Evolutionary conservation across 139 green algal genomes (phyloP), one percentile per base, ranked within the genome.

Genomic region (Chlamydomonas sp.): DNA sequence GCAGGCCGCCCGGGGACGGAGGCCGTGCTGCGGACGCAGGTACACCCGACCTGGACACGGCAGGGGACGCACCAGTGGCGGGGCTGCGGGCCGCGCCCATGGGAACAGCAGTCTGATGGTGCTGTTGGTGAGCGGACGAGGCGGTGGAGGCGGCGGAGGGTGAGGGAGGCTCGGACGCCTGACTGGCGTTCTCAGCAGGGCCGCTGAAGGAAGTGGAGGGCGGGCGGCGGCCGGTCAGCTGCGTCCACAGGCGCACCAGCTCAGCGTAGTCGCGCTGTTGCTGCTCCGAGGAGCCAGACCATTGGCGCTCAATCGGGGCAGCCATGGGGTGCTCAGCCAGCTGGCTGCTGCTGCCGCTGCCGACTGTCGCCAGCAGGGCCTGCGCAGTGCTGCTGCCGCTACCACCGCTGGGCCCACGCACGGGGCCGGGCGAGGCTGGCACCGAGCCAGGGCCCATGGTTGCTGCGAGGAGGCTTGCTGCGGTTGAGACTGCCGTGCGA

Each of bases 261-360:
- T 87, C 83, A 5, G 72, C 74, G 59, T 81, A 87, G 61, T 87
- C 83, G 1, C 61, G 82, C 71, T 87, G 81, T 18, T 86, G 80
- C 68, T 86, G 83, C 67, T 79, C n/a, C 83, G 74, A 49, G 7
- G 74, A 9, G 49, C 10, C 61, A 5, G 81, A 86, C 69, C 81
- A 86, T 4, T 74, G 12, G 0, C 73, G 83, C 2, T 58, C 72
- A 1, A 59, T 20, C 1, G 83, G 83, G 73, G 83, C 83, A 3
- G 83, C 83, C 72, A 87, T 71, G 5, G 72, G 72, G 83, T 87
- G 72, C 83, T 87, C 83, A 1, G 59, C 31, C 31, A 75, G 14
- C 14, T 80, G 18, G 62, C 81, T 86, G 68, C 71, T 64, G 61
- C 61, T 63, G 58, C 71, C 61, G 58, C 4, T 49, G 57, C 31